Evolutionary conservation across 495 filamentous ascomycete genomes (phyloP).

Genomic region (Pyronema domesticum): DNA sequence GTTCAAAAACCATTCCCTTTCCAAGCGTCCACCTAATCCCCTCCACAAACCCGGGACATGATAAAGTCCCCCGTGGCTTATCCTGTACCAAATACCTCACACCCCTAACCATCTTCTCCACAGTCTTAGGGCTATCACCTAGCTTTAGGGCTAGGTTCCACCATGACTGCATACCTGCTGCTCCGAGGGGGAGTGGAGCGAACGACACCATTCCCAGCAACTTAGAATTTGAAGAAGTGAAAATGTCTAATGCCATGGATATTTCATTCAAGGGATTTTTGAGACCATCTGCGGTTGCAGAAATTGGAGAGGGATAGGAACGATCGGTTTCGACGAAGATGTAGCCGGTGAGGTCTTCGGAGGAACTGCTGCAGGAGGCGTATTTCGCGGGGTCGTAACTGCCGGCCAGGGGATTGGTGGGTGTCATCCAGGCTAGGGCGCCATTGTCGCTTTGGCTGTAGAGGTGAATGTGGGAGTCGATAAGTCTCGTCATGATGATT

Average conservation of each 20-base stretch:
- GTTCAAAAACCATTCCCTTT: slow-evolving; percentile 51
- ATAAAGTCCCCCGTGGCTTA: slow-evolving; percentile 45
- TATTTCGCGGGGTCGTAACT: slow-evolving; percentile 50
- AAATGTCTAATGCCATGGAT: slow-evolving; percentile 40
- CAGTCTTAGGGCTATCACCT: slow-evolving; percentile 30
- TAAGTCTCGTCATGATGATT: slow-evolving; percentile 25
- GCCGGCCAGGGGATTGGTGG: slow-evolving; percentile 36
- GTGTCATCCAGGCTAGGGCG: slow-evolving; percentile 46
- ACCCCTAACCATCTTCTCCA: slow-evolving; percentile 31
- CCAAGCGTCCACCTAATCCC: slow-evolving; percentile 50
- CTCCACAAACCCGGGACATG: slow-evolving; percentile 42
- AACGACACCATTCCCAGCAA: slow-evolving; percentile 54
- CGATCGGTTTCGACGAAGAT: slow-evolving; percentile 72
- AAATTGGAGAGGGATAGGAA: slow-evolving; percentile 27
- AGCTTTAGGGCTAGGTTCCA: background rate
- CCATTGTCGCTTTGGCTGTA: slow-evolving; percentile 46
- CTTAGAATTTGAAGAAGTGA: background rate
- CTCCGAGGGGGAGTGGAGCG: slow-evolving; percentile 55
- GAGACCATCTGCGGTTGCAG: background rate
- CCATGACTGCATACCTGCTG: slow-evolving; percentile 11
- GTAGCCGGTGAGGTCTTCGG: slow-evolving; percentile 37
- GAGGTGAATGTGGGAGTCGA: slow-evolving; percentile 83
- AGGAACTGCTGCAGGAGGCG: slow-evolving; percentile 23
- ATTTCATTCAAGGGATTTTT: slow-evolving; percentile 52
- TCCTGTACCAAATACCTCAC: slow-evolving; percentile 60